Base-by-base conservation (phyloP, 148 eudicot genomes). In the Nepenthes gracilis region DNA sequence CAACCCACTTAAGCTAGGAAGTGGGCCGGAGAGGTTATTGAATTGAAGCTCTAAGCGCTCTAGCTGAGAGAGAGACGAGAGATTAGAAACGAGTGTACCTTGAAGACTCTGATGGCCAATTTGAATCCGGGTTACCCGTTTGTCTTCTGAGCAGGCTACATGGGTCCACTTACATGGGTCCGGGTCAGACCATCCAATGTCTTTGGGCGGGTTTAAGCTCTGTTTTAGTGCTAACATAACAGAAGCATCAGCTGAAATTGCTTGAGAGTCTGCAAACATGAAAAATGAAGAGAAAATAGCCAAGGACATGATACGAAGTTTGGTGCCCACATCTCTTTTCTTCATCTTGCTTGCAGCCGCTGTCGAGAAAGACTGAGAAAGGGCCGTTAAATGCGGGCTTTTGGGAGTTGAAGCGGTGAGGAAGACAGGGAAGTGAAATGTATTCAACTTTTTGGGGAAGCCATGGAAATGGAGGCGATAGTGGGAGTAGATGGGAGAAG, bases 91-190 rank as follows among this genome's bases (percentile, higher is more conserved):
- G 38, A 91, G 86, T 33, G 76, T 85, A 83, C 97, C 97, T 80
- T 83, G 64, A 33, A 91, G 85, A 66, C 72, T 77, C 12, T 77
- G 84, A 70, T 77, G 92, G 55, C 97, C 97, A 64, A 91, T 80
- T 78, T 91, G 97, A 64, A 91, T 85, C 80, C 93, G 78, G 59
- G 85, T 91, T 32, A 91, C 93, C 72, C 82, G 69, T 13, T 80
- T 87, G 9, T 57, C 78, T 5, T 63, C 74, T 0, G 85, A 70
- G 71, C 97, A 91, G 55, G 1, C 73, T 34, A 91, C 83, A 52
- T 70, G 87, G 50, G 0, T 43, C 97, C 97, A 91, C 43, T 87
- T 83, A 61, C 97, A 91, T 15, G 96, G 97, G 65, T 91, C 87
- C 32, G 90, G 80, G 83, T 72, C 90, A 36, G 81, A 62, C 97